These are phyloP conservation scores for Cladobotryum mycophilum DNA, from an alignment of 2,329 filamentous ascomycete genomes.

Conservation along the genomic window DNA sequence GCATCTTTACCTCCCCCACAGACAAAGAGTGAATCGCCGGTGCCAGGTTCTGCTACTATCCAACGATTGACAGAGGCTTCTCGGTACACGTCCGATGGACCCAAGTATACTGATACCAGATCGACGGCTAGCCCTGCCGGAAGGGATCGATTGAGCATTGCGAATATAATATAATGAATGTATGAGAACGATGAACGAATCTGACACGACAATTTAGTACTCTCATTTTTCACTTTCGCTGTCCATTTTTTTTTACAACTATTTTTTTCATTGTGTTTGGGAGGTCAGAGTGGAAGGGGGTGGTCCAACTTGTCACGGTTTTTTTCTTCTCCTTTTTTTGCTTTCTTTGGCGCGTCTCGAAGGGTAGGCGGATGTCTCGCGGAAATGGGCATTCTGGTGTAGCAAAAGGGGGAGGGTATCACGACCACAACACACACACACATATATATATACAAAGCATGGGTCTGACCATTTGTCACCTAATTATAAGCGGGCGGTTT, in stretches of 20 bases:
- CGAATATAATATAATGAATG: constrained; percentile 37
- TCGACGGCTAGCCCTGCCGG: constrained; percentile 22
- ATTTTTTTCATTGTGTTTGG: constrained; percentile 2
- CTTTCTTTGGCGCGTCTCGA: constrained; percentile 1
- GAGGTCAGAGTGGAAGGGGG: not conserved
- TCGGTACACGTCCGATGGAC: constrained; percentile 22
- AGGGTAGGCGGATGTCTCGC: not conserved
- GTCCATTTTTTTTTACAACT: not conserved
- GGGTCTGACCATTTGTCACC: no score
- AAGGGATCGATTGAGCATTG: constrained; percentile 34
- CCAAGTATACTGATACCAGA: constrained; percentile 20
- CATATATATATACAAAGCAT: not conserved
- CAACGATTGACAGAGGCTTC: constrained; percentile 25
- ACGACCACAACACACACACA: constrained; percentile 3
- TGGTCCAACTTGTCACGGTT: not conserved
- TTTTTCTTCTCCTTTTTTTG: constrained; percentile 1
- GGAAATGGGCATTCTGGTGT: no score
- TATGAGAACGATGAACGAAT: constrained; percentile 7
- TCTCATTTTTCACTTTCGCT: not conserved
- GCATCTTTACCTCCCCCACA: constrained; percentile 26
- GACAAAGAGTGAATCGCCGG: constrained; percentile 29
- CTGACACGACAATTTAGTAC: not conserved
- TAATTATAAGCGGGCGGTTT: not conserved
- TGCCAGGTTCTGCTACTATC: constrained; percentile 20
- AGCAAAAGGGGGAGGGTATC: no score